Base-by-base conservation (phyloP, 2,329 filamentous ascomycete genomes). In the Cladosporium cucumerinum region DNA sequence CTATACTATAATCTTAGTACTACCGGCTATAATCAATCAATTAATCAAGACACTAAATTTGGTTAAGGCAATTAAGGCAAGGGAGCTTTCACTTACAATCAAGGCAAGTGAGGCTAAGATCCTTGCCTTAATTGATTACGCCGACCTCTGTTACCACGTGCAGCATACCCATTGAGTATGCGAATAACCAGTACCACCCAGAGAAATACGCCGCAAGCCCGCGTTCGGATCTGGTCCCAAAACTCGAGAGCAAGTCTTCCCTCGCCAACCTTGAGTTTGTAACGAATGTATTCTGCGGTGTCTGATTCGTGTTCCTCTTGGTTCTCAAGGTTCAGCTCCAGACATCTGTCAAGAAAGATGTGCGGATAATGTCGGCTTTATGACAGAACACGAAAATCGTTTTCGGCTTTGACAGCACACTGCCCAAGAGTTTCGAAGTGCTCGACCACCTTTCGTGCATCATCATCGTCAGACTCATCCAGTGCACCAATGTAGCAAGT, bases 111-210 rank as follows among this genome's bases (percentile, higher is more conserved):
- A n/a, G n/a, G n/a, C n/a, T n/a, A n/a, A n/a, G n/a, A n/a, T n/a
- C n/a, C n/a, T n/a, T n/a, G n/a, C n/a, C n/a, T n/a, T n/a, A n/a
- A n/a, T n/a, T n/a, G n/a, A n/a, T n/a, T n/a, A n/a, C n/a, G n/a
- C n/a, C n/a, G n/a, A n/a, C n/a, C n/a, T n/a, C n/a, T n/a, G n/a
- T n/a, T n/a, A n/a, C n/a, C 74, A 3, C 68, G 30, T 8, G 70
- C 70, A 63, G 71, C 76, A 65, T 80, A 79, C 52, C 77, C 76
- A 57, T 83, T 82, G 1, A 85, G 70, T 4, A 83, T 82, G 5
- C 74, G 64, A 1, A 83, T 73, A 2, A 82, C 81, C 0, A 82
- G 67, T 0, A 81, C 75, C 1, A 78, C 78, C 79, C 81, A 84
- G 65, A 82, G 68, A 59, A 83, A 82, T 5, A 83, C 71, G 0